Evolutionary conservation across 352 stramenopile genomes (phyloP), one percentile per base, ranked within the genome.

Genomic region (Pythium diclinum): DNA sequence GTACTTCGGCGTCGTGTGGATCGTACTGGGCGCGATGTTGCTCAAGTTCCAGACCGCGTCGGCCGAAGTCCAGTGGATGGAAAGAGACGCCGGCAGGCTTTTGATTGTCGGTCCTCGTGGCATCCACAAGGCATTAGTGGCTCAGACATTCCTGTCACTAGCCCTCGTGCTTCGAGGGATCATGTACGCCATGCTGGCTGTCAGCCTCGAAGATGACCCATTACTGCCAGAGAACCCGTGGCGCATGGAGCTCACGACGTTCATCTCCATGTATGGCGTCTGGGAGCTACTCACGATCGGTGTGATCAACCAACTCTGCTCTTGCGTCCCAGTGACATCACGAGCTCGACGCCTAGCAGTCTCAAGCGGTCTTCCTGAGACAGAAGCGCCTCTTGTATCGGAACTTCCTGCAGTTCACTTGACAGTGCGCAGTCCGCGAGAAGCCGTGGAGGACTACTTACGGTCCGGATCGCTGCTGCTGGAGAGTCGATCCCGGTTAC

Each of bases 1-100:
- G 38, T 69, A 65, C 48, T 59, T 54, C 19, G 52, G 44, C 9
- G 38, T 48, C 28, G n/a, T 71, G 38, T 72, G 65, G 65, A 60
- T 72, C 33, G 44, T 63, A 13, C 38, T 67, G 28, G 65, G 65
- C 1, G 55, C 65, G 2, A 8, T 52, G 23, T 17, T 72, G 16
- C 54, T 72, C 33, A 59, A 63, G 53, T 57, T 60, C 46, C 36
- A 60, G 14, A 48, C 36, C 3, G 9, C 36, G 16, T 38, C 59
- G 2, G 54, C 46, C 6, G 59, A 67, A 25, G 47, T 64, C 8
- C 63, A 67, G 59, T 67, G 59, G 59, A 47, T 4, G 13, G 59
- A 64, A 44, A 52, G 53, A 8, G 49, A 49, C 11, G 48, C 25
- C 30, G 57, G 57, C 6, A 56, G 63, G 21, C n/a, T 65, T 2